phyloP scores from a whole-genome alignment of 441 rosid species.

The Corymbia calophylla region DNA sequence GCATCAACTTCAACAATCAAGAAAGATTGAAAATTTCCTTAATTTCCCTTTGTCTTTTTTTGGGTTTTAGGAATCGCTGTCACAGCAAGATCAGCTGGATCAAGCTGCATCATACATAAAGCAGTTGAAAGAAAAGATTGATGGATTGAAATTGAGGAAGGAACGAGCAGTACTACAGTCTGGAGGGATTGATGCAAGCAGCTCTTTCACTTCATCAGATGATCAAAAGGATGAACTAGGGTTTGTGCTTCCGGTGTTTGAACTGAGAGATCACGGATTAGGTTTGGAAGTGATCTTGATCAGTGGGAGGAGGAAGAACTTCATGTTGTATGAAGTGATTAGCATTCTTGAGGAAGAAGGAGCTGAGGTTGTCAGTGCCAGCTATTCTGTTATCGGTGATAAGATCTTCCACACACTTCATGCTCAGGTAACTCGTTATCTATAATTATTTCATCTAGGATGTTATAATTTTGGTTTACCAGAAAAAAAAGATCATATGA shows the following conservation, averaged over 20 bases:
- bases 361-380: slow-evolving; percentile 43
- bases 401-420: slow-evolving; percentile 48
- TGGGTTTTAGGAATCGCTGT: slow-evolving; percentile 18
- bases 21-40: too few species aligned
- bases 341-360: slow-evolving; percentile 53
- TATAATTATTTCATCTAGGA: neutral
- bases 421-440: slow-evolving; percentile 31
- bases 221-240: neutral
- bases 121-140: slow-evolving; percentile 28
- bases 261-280: slow-evolving; percentile 31
- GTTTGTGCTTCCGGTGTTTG: slow-evolving; percentile 23
- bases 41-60: neutral
- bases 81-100: slow-evolving; percentile 43
- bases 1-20: neutral
- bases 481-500: neutral
- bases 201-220: neutral
- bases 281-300: slow-evolving; percentile 34
- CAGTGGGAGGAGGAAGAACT: slow-evolving; percentile 32
- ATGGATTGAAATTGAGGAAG: slow-evolving; percentile 25
- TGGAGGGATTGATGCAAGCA: neutral
- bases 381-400: slow-evolving; percentile 25
- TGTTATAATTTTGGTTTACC: neutral
- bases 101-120: slow-evolving; percentile 38
- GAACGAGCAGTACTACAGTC: slow-evolving; percentile 11
- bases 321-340: slow-evolving; percentile 32